Conservation (phyloP, 768 basidiomycete species). For the Lactifluus volemus region DNA sequence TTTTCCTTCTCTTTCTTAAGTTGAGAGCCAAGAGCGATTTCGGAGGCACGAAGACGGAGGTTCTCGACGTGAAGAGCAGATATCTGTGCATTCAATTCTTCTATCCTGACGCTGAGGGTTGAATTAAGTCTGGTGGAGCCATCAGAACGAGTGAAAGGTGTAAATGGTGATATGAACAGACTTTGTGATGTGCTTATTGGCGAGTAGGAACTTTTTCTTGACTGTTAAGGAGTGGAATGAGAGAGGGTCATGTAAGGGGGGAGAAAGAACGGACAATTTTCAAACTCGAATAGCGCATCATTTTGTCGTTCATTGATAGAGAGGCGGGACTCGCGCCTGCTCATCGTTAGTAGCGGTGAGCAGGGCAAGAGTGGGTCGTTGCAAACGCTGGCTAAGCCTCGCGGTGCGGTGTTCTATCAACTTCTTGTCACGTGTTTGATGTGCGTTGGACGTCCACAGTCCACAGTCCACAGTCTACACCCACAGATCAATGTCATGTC, state of each 20-base stretch:
- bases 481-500: not conserved
- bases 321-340: slow-evolving; percentile 31
- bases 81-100: slow-evolving; percentile 78
- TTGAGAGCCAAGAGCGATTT: slow-evolving; percentile 65
- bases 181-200: slow-evolving; percentile 91
- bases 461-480: no score
- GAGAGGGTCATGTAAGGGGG: slow-evolving; percentile 11
- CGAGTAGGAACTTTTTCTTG: slow-evolving; percentile 87
- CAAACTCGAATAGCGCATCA: slow-evolving; percentile 77
- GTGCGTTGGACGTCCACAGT: no score
- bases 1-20: slow-evolving; percentile 77
- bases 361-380: slow-evolving; percentile 11
- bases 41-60: slow-evolving; percentile 69
- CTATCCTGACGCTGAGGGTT: slow-evolving; percentile 73
- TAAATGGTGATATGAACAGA: slow-evolving; percentile 24
- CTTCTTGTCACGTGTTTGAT: not conserved
- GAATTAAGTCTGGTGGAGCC: slow-evolving; percentile 59
- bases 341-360: slow-evolving; percentile 26
- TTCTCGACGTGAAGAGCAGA: slow-evolving; percentile 79
- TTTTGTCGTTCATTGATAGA: slow-evolving; percentile 61
- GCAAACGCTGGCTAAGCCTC: not conserved
- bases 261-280: slow-evolving; percentile 57
- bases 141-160: slow-evolving; percentile 4
- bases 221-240: slow-evolving; percentile 41
- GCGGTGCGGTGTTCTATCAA: slow-evolving; percentile 3